These are phyloP conservation scores for maize (Zea mays) DNA, from an alignment of 176 grass and related monocot species.

Conservation along the genomic window Zm-B73-REFERENCE-NAM-5.0 NC_050096.1:58153001-58153500, in stretches of 20 bases:
- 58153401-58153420: slow-evolving; percentile 38
- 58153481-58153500: slow-evolving; percentile 12
- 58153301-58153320: slow-evolving; percentile 18
- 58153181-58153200: slow-evolving; percentile 39
- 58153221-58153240: slow-evolving; percentile 49
- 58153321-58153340: slow-evolving; percentile 8
- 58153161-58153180: slow-evolving; percentile 34
- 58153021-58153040: slow-evolving; percentile 42
- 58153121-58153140: neutral
- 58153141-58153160: neutral
- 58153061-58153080: slow-evolving; percentile 40
- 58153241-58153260: slow-evolving; percentile 29
- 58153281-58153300: slow-evolving; percentile 13
- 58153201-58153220: slow-evolving; percentile 57
- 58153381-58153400: neutral
- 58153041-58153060: slow-evolving; percentile 27
- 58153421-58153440: slow-evolving; percentile 53
- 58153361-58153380: slow-evolving; percentile 32
- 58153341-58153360: slow-evolving; percentile 26
- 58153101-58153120: neutral
- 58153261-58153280: neutral
- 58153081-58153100: slow-evolving; percentile 2
- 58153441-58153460: slow-evolving; percentile 32
- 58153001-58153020: slow-evolving; percentile 51
- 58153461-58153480: neutral